These are phyloP conservation scores for Parathielavia appendiculata DNA, from an alignment of 495 filamentous ascomycete genomes.

Conservation along the genomic window DNA sequence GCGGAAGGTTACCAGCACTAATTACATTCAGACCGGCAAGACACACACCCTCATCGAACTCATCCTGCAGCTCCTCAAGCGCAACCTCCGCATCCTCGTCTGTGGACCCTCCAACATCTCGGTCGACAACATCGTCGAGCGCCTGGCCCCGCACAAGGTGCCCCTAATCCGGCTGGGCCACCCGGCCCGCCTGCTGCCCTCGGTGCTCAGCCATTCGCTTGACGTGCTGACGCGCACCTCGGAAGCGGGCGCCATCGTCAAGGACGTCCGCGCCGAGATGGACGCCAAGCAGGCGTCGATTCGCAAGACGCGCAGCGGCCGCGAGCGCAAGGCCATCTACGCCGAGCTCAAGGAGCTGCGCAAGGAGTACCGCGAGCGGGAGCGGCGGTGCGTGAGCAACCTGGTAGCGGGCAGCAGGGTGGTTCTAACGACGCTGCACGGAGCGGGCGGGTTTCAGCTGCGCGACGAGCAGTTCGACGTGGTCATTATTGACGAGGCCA, in stretches of 20 bases:
- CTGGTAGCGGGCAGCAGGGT: constrained; percentile 75
- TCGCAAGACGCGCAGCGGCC: constrained; percentile 74
- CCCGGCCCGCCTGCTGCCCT: constrained; percentile 84
- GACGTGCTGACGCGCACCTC: constrained; percentile 90
- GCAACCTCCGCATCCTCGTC: constrained; percentile 71
- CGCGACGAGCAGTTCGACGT: constrained; percentile 82
- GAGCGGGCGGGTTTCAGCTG: constrained; percentile 81
- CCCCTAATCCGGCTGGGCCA: constrained; percentile 89
- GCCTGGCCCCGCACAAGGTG: constrained; percentile 73
- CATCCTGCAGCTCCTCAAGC: constrained; percentile 75
- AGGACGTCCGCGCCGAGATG: constrained; percentile 87
- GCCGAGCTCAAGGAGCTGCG: constrained; percentile 75
- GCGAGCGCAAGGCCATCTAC: constrained; percentile 79
- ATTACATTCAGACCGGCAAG: constrained; percentile 65
- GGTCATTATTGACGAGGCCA: constrained; percentile 91
- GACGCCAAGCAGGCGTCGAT: constrained; percentile 86
- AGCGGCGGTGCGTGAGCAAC: constrained; percentile 70
- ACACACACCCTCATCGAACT: constrained; percentile 96
- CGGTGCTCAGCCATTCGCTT: constrained; percentile 81
- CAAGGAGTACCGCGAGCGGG: constrained; percentile 82
- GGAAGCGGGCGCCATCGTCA: constrained; percentile 84
- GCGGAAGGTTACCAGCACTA: neutral
- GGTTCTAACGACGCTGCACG: constrained; percentile 87
- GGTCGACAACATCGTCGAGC: constrained; percentile 98
- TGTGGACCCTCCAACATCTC: constrained; percentile 96